Evolutionary conservation across 768 basidiomycete species (phyloP).

Genomic region (Tulasnella sp.): DNA sequence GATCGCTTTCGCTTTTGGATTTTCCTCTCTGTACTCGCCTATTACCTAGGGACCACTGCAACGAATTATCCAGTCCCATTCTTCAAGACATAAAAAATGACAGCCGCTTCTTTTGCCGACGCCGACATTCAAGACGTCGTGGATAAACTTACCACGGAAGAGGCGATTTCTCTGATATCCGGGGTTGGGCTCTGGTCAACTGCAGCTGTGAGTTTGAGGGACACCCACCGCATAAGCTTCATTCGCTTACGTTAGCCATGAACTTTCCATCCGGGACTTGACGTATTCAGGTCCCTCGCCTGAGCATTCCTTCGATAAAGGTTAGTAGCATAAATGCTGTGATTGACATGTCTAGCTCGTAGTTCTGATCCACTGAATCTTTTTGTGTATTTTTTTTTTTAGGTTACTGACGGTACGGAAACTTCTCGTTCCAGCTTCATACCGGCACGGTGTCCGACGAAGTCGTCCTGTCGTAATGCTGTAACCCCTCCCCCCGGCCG

Average conservation of each 20-base stretch:
- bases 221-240: not conserved
- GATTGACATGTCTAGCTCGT: slow-evolving; percentile 46
- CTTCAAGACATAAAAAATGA: not conserved
- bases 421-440: too few species aligned
- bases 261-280: too few species aligned
- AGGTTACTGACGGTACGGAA: too few species aligned
- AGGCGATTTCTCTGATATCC: slow-evolving; percentile 70
- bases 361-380: not conserved
- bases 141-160: slow-evolving; percentile 68
- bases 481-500: too few species aligned
- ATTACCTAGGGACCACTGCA: not conserved
- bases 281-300: slow-evolving; percentile 52
- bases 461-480: too few species aligned
- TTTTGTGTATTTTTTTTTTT: too few species aligned
- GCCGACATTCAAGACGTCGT: slow-evolving; percentile 60
- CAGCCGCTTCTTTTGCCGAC: slow-evolving; percentile 21
- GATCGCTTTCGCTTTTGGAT: not conserved
- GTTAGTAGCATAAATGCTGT: slow-evolving; percentile 69
- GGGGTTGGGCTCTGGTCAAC: slow-evolving; percentile 56
- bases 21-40: not conserved
- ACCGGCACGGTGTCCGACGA: too few species aligned
- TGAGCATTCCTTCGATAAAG: slow-evolving; percentile 66
- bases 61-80: too few species aligned
- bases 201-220: slow-evolving; percentile 39
- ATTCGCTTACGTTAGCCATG: not conserved